These are phyloP conservation scores for Cercospora citrullina DNA, from an alignment of 2,329 filamentous ascomycete species.

Conservation along the genomic window DNA sequence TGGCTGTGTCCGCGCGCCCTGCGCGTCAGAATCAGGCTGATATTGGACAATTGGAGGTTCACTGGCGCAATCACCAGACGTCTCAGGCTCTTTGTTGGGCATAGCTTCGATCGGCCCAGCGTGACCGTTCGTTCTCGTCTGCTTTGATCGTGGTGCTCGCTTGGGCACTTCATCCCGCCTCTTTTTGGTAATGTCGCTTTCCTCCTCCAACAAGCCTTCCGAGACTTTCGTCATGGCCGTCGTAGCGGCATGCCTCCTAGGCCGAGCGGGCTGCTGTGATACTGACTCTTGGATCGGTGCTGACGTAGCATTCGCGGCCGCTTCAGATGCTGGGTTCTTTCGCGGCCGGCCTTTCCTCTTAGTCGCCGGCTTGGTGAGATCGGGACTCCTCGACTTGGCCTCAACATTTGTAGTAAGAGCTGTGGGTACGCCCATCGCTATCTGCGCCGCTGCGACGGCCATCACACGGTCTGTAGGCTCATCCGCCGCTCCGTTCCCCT, in stretches of 20 bases:
- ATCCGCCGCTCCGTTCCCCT: not conserved
- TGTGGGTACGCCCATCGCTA: not conserved
- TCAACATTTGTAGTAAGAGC: not conserved
- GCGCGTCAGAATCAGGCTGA: not conserved
- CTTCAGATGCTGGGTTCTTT: not conserved
- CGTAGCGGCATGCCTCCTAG: slow-evolving; percentile 31
- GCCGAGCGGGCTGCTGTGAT: slow-evolving; percentile 5
- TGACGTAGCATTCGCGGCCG: not conserved
- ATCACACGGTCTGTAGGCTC: not conserved
- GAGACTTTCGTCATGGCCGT: slow-evolving; percentile 28
- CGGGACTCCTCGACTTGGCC: not conserved
- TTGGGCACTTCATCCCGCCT: slow-evolving; percentile 17
- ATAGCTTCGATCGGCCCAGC: not conserved
- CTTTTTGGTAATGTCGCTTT: slow-evolving; percentile 29
- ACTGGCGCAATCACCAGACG: not conserved
- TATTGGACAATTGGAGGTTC: not conserved
- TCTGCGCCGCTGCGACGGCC: not conserved
- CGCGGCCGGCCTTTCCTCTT: slow-evolving; percentile 3
- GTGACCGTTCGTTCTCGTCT: not conserved
- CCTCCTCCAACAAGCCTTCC: slow-evolving; percentile 30
- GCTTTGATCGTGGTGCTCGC: not conserved
- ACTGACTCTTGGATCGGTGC: not conserved
- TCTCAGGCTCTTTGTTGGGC: not conserved
- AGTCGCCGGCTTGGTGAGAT: not conserved
- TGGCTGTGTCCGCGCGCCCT: not conserved